phyloP scores from a whole-genome alignment of 495 filamentous ascomycete genomes.

The Hypoxylon lienhwacheense region DNA sequence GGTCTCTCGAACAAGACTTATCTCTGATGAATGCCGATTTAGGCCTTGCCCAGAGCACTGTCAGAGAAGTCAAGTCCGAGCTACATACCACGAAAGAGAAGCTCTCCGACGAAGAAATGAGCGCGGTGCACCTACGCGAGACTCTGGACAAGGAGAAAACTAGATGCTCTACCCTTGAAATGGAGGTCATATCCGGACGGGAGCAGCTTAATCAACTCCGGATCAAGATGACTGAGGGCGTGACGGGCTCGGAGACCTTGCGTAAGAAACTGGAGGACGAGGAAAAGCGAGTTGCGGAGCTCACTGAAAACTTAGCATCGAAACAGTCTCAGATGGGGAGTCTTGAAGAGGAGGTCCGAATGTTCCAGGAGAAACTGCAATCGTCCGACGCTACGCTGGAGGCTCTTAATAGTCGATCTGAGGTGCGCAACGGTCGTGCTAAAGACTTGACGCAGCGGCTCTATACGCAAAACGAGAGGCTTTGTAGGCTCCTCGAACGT shows the following conservation, averaged over 20 bases:
- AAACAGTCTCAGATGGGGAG: slow-evolving; percentile 64
- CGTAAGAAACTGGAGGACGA: slow-evolving; percentile 70
- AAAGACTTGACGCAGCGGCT: slow-evolving; percentile 82
- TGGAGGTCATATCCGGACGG: slow-evolving; percentile 68
- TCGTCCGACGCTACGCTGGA: slow-evolving; percentile 54
- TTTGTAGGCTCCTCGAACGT: slow-evolving; percentile 77
- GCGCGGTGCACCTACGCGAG: slow-evolving; percentile 49
- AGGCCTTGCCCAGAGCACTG: slow-evolving; percentile 42
- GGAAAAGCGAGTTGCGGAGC: slow-evolving; percentile 60
- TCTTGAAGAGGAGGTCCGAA: slow-evolving; percentile 67
- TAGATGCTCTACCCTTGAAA: slow-evolving; percentile 58
- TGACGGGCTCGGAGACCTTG: slow-evolving; percentile 76
- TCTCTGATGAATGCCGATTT: slow-evolving; percentile 50
- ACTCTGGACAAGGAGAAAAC: slow-evolving; percentile 59
- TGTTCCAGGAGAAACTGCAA: slow-evolving; percentile 60
- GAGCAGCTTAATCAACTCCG: slow-evolving; percentile 66
- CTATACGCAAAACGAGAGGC: slow-evolving; percentile 73
- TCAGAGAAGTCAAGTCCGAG: slow-evolving; percentile 45
- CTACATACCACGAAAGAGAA: slow-evolving; percentile 51
- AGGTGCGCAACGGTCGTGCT: slow-evolving; percentile 66
- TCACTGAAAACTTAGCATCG: slow-evolving; percentile 67
- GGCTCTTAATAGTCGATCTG: slow-evolving; percentile 53
- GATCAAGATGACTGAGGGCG: slow-evolving; percentile 70
- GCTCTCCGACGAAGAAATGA: slow-evolving; percentile 49
- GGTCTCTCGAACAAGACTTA: slow-evolving; percentile 48